Evolutionary conservation across 106 monocot genomes (phyloP).

Genomic region (Allium fistulosum): DNA sequence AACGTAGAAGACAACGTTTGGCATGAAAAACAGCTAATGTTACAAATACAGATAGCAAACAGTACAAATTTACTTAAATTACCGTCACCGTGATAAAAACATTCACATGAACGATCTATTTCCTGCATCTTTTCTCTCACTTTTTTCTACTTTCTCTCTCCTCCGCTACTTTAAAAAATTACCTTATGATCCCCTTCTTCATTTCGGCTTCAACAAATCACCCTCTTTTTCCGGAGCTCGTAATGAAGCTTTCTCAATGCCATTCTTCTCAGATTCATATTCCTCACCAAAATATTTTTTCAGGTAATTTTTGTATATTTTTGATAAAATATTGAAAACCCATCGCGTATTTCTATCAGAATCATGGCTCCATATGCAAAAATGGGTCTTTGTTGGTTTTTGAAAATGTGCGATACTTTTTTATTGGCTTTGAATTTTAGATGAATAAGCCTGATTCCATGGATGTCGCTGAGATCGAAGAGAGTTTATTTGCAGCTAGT

Average conservation of each 20-base stretch:
- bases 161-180: slow-evolving; percentile 2
- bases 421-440: background rate
- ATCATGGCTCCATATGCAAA: background rate
- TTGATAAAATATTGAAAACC: background rate
- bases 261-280: background rate
- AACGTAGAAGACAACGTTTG: too few relatives aligned
- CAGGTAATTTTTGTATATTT: background rate
- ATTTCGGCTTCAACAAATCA: background rate
- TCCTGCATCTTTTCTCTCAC: slow-evolving; percentile 3
- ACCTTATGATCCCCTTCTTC: slow-evolving; percentile 1
- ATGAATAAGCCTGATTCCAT: slow-evolving; percentile 6
- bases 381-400: background rate
- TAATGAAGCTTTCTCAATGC: slow-evolving; percentile 3
- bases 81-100: background rate
- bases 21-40: too few relatives aligned
- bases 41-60: too few relatives aligned
- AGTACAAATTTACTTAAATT: too few relatives aligned
- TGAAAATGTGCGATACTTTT: background rate
- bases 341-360: background rate
- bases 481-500: slow-evolving; percentile 24
- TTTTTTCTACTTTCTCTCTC: slow-evolving; percentile 1
- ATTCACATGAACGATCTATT: slow-evolving; percentile 3
- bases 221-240: slow-evolving; percentile 2
- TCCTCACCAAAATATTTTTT: background rate
- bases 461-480: slow-evolving; percentile 24